Evolutionary conservation across 257 asterid genomes (phyloP).

Genomic region (Solanum ossicruentum): DNA sequence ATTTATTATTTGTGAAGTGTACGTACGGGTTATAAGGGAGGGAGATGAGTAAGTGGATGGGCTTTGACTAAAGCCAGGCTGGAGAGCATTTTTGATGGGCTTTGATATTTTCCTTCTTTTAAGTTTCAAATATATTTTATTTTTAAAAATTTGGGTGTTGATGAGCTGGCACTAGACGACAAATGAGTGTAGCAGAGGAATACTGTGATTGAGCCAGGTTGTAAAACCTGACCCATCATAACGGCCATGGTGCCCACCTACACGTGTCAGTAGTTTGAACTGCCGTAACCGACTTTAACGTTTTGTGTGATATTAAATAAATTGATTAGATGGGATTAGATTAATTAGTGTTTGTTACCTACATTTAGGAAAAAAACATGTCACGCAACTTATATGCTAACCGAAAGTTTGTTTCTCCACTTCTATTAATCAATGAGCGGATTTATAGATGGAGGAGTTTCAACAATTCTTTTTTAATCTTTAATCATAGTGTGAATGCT

Average conservation of each 20-base stretch:
- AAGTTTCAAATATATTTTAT: not conserved
- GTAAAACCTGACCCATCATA: constrained; percentile 40
- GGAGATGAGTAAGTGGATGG: constrained; percentile 16
- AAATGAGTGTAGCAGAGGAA: constrained; percentile 2
- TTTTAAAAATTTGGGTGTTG: not conserved
- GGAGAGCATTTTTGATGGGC: constrained; percentile 22
- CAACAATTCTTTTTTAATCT: not conserved
- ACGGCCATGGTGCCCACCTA: constrained; percentile 24
- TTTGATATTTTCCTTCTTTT: constrained; percentile 17
- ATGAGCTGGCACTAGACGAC: constrained; percentile 29
- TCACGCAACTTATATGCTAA: not conserved
- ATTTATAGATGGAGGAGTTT: not conserved
- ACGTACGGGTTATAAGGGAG: not conserved
- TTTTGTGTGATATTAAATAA: not conserved
- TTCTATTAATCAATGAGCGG: not conserved
- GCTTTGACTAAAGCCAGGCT: constrained; percentile 48
- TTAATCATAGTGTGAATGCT: not conserved
- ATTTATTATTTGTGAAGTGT: not conserved
- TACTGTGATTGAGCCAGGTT: constrained; percentile 40
- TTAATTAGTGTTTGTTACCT: not conserved
- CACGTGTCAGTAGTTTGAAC: constrained; percentile 27
- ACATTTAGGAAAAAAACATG: not conserved
- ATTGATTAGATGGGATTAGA: not conserved
- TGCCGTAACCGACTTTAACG: constrained; percentile 1
- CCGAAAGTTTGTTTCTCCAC: constrained; percentile 1